These are phyloP conservation scores for Calocera viscosa DNA, from an alignment of 768 basidiomycete species.

Conservation along the genomic window DNA sequence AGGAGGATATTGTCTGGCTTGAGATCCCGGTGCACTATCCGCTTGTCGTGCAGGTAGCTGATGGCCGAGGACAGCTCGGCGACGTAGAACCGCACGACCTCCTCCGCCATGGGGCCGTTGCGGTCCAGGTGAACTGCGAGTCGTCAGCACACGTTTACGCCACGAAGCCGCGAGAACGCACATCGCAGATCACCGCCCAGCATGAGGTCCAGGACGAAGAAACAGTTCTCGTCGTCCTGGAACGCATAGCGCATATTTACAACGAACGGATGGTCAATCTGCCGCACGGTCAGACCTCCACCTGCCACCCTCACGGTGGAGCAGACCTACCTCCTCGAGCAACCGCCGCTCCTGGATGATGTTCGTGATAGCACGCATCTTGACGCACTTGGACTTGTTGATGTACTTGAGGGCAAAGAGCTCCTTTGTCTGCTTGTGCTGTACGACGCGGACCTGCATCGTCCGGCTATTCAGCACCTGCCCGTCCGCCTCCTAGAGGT, in stretches of 20 bases:
- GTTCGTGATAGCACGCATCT: slow-evolving; percentile 83
- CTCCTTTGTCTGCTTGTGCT: slow-evolving; percentile 85
- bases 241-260: slow-evolving; percentile 94
- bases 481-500: neutral
- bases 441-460: slow-evolving; percentile 81
- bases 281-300: neutral
- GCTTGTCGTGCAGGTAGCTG: slow-evolving; percentile 79
- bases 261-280: slow-evolving; percentile 93
- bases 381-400: slow-evolving; percentile 84
- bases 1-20: slow-evolving; percentile 11
- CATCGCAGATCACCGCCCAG: slow-evolving; percentile 89
- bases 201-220: slow-evolving; percentile 97
- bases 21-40: slow-evolving; percentile 87
- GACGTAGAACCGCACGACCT: slow-evolving; percentile 73
- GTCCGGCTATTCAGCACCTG: neutral
- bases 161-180: slow-evolving; percentile 32
- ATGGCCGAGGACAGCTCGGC: slow-evolving; percentile 83
- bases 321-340: slow-evolving; percentile 64
- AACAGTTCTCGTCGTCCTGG: slow-evolving; percentile 96
- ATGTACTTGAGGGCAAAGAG: slow-evolving; percentile 96
- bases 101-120: slow-evolving; percentile 59
- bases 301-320: neutral
- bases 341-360: slow-evolving; percentile 87
- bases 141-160: neutral
- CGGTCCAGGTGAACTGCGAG: slow-evolving; percentile 74